Conservation (phyloP, 176 grass and related monocot genomes). For the Lolium multiflorum region DNA sequence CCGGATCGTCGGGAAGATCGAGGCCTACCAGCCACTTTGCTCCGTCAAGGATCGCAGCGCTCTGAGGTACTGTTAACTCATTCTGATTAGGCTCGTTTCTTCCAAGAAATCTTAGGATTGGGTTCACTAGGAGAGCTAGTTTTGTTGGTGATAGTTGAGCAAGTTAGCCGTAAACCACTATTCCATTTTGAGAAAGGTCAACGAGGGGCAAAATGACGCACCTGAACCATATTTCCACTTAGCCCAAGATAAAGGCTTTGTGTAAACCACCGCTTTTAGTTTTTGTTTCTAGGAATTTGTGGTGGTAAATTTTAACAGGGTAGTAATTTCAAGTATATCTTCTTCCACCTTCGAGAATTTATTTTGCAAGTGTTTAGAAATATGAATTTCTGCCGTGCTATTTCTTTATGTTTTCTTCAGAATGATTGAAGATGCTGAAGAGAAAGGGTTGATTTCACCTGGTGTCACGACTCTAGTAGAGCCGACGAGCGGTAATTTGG, state of each 20-base stretch:
- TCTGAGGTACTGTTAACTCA: constrained; percentile 41
- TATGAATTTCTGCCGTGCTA: background rate
- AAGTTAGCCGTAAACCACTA: background rate
- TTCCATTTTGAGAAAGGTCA: background rate
- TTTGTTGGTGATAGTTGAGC: too few relatives aligned
- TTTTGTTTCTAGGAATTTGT: background rate
- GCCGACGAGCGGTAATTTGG: constrained; percentile 68
- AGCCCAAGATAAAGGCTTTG: background rate
- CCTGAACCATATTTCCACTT: background rate
- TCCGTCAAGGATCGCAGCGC: constrained; percentile 84
- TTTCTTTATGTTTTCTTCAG: constrained; percentile 24
- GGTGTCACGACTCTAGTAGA: constrained; percentile 71
- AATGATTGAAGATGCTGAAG: constrained; percentile 83
- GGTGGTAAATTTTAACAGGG: background rate
- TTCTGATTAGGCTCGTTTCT: background rate
- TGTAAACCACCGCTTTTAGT: background rate
- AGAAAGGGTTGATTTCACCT: constrained; percentile 69
- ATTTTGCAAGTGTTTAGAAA: background rate
- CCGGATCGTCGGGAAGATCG: constrained; percentile 69
- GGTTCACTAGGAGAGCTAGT: too few relatives aligned
- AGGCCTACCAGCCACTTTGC: constrained; percentile 75
- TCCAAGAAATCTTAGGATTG: background rate
- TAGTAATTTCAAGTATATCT: background rate
- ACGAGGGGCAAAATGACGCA: background rate
- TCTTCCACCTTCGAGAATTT: background rate